A percentile compares a stretch with the other conserved stretches of the same genome.
These are phyloP conservation scores for Tricholoma furcatifolium DNA, from an alignment of 768 basidiomycete genomes.

Conservation along the genomic window DNA sequence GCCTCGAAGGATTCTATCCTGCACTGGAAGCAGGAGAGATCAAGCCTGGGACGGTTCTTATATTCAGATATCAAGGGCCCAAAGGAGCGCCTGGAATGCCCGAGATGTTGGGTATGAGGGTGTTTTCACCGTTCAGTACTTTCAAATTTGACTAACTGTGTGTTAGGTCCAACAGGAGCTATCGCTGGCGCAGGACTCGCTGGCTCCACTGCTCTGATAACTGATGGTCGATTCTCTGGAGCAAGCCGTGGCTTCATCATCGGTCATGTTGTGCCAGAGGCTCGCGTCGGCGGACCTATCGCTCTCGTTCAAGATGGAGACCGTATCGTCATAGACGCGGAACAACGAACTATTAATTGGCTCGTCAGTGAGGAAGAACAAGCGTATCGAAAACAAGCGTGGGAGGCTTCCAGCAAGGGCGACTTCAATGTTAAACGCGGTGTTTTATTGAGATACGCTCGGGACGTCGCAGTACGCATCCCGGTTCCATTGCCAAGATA, in stretches of 20 bases:
- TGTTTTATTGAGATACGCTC: constrained; percentile 74
- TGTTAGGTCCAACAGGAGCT: constrained; percentile 73
- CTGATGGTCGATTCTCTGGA: constrained; percentile 88
- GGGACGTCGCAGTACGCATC: constrained; percentile 78
- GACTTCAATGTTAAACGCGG: constrained; percentile 71
- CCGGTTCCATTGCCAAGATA: constrained; percentile 2
- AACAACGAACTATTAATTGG: constrained; percentile 67
- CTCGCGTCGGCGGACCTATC: constrained; percentile 81
- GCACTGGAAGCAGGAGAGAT: constrained; percentile 75
- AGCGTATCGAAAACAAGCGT: constrained; percentile 55
- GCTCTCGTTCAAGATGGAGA: constrained; percentile 87
- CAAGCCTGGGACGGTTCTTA: constrained; percentile 69
- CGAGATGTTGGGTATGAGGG: constrained; percentile 51
- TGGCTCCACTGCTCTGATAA: constrained; percentile 77
- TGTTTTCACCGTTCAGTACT: not conserved
- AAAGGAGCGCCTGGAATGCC: constrained; percentile 94
- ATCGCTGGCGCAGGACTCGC: constrained; percentile 84
- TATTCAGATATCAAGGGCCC: constrained; percentile 88
- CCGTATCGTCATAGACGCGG: constrained; percentile 70
- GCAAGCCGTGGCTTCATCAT: constrained; percentile 59
- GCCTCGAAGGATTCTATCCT: constrained; percentile 69
- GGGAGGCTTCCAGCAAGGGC: constrained; percentile 67
- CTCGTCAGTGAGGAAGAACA: constrained; percentile 68
- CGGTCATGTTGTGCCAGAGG: constrained; percentile 62
- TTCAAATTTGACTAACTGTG: constrained; percentile 2